Conservation (phyloP, 148 eudicot species). For the Nepenthes mirabilis region DNA sequence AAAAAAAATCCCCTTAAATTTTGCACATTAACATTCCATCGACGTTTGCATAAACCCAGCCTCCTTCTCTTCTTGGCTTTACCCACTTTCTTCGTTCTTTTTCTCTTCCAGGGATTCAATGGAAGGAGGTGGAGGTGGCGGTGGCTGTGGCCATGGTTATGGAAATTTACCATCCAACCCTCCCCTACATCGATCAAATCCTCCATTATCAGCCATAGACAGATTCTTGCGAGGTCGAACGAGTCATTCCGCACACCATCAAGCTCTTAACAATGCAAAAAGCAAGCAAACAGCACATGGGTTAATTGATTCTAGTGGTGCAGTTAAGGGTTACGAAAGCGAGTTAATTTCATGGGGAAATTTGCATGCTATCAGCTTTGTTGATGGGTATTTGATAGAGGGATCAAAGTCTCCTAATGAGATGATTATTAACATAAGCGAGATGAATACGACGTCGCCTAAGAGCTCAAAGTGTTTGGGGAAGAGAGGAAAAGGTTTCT, state of each 20-base stretch:
- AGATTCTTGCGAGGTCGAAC: not conserved
- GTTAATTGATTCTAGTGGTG: not conserved
- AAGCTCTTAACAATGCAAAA: not conserved
- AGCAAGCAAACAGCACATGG: not conserved
- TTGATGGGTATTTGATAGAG: constrained; percentile 7
- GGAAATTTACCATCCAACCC: not conserved
- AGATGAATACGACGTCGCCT: constrained; percentile 4
- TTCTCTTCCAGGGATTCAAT: not conserved
- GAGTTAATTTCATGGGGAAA: not conserved
- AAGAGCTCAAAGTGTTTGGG: constrained; percentile 2
- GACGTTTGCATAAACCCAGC: not conserved
- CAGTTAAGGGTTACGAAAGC: not conserved
- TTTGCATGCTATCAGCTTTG: constrained; percentile 6
- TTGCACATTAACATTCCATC: not conserved
- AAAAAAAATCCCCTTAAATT: not conserved
- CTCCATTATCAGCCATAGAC: constrained; percentile 1
- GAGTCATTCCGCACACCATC: not conserved
- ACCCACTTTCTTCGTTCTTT: not conserved
- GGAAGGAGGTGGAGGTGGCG: not conserved
- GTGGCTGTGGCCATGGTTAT: not conserved
- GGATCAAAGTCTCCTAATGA: constrained; percentile 3
- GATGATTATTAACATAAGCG: not conserved
- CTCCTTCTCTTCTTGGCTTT: not conserved
- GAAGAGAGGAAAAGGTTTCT: constrained; percentile 9
- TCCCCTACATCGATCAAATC: not conserved